phyloP scores from a whole-genome alignment of 495 filamentous ascomycete genomes.

The Daldinia decipiens region DNA sequence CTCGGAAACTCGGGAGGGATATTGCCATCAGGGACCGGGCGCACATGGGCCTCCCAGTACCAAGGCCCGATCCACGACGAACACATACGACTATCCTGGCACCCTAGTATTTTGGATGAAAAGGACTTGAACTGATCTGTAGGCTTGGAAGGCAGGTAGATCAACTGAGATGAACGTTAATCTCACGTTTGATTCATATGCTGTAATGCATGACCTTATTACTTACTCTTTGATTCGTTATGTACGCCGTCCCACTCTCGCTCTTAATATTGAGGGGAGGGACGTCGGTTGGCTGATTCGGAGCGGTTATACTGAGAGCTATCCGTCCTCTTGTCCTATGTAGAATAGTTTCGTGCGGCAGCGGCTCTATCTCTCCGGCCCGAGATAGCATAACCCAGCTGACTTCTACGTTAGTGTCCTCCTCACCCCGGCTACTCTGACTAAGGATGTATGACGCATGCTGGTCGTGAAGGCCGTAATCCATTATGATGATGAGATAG shows the following conservation, averaged over 20 bases:
- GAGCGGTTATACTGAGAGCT: slow-evolving; percentile 56
- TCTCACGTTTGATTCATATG: slow-evolving; percentile 9
- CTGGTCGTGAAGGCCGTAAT: slow-evolving; percentile 61
- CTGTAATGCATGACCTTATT: not conserved
- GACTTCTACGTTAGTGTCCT: slow-evolving; percentile 58
- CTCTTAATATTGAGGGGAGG: slow-evolving; percentile 59
- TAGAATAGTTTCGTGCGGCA: slow-evolving; percentile 59
- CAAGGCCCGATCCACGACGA: slow-evolving; percentile 98
- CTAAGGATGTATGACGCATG: slow-evolving; percentile 52
- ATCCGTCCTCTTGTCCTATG: slow-evolving; percentile 58
- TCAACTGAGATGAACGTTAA: slow-evolving; percentile 65
- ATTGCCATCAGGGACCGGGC: slow-evolving; percentile 84
- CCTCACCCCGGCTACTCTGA: slow-evolving; percentile 47
- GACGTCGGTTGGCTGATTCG: slow-evolving; percentile 54
- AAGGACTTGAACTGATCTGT: slow-evolving; percentile 83
- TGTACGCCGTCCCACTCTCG: slow-evolving; percentile 67
- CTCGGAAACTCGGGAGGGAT: slow-evolving; percentile 78
- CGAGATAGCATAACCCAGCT: slow-evolving; percentile 65
- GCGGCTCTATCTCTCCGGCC: slow-evolving; percentile 61
- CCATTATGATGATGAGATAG: slow-evolving; percentile 46
- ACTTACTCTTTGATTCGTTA: slow-evolving; percentile 90
- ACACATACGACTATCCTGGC: slow-evolving; percentile 88
- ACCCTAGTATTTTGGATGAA: slow-evolving; percentile 83
- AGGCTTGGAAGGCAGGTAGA: slow-evolving; percentile 82
- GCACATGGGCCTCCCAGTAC: slow-evolving; percentile 82